Conservation (phyloP, 75 land plant genomes). For the Chamaecyparis obtusa region DNA sequence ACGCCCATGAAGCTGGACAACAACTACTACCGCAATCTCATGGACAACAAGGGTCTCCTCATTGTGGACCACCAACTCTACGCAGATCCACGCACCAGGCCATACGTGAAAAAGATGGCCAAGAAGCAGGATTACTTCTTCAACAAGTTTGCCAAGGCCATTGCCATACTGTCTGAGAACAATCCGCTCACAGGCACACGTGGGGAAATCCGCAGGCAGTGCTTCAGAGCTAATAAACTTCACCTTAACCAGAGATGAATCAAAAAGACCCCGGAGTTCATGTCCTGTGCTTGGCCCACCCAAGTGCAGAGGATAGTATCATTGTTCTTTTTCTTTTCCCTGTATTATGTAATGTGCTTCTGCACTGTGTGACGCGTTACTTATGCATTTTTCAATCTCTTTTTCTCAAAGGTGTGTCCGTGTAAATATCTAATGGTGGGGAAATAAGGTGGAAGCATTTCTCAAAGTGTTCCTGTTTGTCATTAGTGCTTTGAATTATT, state of each 20-base stretch:
- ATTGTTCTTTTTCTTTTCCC: too few species aligned
- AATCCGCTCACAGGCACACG: constrained; percentile 75
- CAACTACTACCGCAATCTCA: constrained; percentile 73
- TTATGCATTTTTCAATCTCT: too few species aligned
- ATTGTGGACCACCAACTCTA: constrained; percentile 71
- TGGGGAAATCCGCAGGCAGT: constrained; percentile 71
- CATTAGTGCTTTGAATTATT: too few species aligned
- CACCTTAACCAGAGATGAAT: neutral
- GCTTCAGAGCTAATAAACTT: constrained; percentile 18
- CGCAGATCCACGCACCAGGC: constrained; percentile 58
- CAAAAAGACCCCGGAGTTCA: too few species aligned
- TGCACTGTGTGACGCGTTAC: too few species aligned
- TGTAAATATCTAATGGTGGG: too few species aligned
- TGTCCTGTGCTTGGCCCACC: too few species aligned
- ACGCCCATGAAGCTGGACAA: constrained; percentile 87
- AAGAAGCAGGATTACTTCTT: constrained; percentile 66
- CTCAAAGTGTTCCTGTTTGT: too few species aligned
- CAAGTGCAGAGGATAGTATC: too few species aligned
- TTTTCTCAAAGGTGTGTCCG: too few species aligned
- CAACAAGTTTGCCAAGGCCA: constrained; percentile 53
- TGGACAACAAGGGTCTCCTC: constrained; percentile 68
- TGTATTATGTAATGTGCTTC: too few species aligned
- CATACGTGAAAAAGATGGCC: constrained; percentile 72
- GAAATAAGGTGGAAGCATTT: too few species aligned
- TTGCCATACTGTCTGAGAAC: constrained; percentile 70